Evolutionary conservation across 2,329 filamentous ascomycete species (phyloP), one percentile per base, ranked within the genome.

Genomic region (Pseudofabraea citricarpa): DNA sequence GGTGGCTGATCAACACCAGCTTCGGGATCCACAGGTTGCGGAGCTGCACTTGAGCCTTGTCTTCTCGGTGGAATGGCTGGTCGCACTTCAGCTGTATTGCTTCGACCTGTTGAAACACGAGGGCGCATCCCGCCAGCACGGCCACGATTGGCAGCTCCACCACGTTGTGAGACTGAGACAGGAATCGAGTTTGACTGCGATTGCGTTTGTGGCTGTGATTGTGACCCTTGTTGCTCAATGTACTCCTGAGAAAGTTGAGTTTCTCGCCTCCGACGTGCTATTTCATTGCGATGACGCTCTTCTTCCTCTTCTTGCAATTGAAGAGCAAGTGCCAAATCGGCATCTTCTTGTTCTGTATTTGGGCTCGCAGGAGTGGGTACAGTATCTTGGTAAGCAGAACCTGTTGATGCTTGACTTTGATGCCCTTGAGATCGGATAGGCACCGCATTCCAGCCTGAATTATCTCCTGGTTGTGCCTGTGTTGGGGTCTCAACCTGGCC

Each of bases 301-400:
- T 96, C 89, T 63, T 97, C 91, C 61, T 95, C 90, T 57, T 97
- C 93, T 61, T 97, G 91, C 1, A 96, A 75, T 59, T 97, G 93
- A 6, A 98, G 72, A 0, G 91, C 90, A 3, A 97, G 74, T 0
- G 93, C 93, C 22, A 96, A 67, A 48, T 93, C 87, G 41, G 77
- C 82, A 56, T 96, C 90, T 65, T 96, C 81, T 69, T 94, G 76
- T 66, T 84, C 73, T 51, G 73, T 66, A 18, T 40, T 56, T 15
- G 53, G 49, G 45, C 19, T 40, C 16, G 47, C 49, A 26, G 49
- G 49, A n/a, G 54, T 46, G 6, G 48, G 41, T 8, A 21, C 23
- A 12, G 44, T 29, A 12, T 49, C 42, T 4, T 44, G 32, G 9
- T 18, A 47, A 16, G 36, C 35, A 3, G 47, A 49, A 6, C 41